Base-by-base conservation (phyloP, 257 asterid species). In the Plantago elongata region DNA sequence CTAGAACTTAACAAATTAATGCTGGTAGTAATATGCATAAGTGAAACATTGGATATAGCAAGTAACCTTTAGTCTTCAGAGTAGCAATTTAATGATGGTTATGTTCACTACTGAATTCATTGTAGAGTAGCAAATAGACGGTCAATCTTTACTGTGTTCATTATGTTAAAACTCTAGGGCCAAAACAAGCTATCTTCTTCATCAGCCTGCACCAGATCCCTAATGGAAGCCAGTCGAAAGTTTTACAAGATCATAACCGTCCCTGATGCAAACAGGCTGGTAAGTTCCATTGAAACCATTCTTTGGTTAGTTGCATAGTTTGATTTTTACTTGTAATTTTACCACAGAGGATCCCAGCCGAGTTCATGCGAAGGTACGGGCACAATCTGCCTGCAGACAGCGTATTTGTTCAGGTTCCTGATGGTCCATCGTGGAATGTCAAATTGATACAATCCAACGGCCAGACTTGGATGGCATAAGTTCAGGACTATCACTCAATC, bases 281-380 rank as follows among this genome's bases (percentile, higher is more conserved):
- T 77, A 77, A 61, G 64, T 69, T 13, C 57, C 51, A 37, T 18
- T 4, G 13, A 11, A 54, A 11, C 9, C 0, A 5, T 3, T 29
- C 14, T 40, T 7, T 22, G 13, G 22, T 27, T 13, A 22, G 27
- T 61, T 45, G 14, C 13, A 38, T 13, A 22, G 30, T 52, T 52
- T 61, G 30, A 16, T 4, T 30, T n/a, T 29, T 16, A 29, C 11
- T 29, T 56, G 17, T 12, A 6, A 34, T 10, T 48, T 34, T n/a
- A 17, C 22, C 7, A 30, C 77, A 79, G 91, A 78, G 62, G 63
- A 71, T 84, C 49, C 88, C 85, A 10, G 14, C 58, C 1, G 67
- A 54, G 11, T 84, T 77, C 63, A 62, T 45, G 45, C 62, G 45
- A 50, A 60, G 62, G 51, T 54, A 77, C 10, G 81, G 77, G 9